phyloP scores from a whole-genome alignment of 768 basidiomycete species.

The Leucogyrophana mollusca region DNA sequence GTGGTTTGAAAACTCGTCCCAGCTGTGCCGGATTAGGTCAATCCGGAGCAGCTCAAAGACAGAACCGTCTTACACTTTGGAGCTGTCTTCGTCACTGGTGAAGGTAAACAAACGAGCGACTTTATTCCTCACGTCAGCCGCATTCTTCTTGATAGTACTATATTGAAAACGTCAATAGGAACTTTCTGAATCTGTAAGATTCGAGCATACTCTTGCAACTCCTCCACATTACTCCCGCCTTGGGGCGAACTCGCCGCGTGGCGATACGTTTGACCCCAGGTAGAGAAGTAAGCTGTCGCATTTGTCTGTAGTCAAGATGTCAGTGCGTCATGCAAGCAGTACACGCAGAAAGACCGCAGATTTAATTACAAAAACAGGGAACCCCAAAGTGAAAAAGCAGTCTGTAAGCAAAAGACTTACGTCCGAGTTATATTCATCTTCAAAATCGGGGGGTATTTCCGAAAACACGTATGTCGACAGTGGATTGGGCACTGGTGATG shows the following conservation, averaged over 20 bases:
- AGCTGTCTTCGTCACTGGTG: constrained; percentile 11
- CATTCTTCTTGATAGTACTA: constrained; percentile 17
- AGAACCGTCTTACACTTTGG: constrained; percentile 8
- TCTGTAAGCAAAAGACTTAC: constrained; percentile 5
- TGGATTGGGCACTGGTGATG: constrained; percentile 15
- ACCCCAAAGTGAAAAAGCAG: not conserved
- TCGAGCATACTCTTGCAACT: constrained; percentile 13
- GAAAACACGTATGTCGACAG: constrained; percentile 13
- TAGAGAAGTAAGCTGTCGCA: constrained; percentile 14
- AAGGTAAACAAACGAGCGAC: constrained; percentile 20
- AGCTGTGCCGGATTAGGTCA: constrained; percentile 12
- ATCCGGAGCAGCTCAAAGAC: not conserved
- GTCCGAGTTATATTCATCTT: constrained; percentile 1
- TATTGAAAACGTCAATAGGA: not conserved
- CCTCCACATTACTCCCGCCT: constrained; percentile 9
- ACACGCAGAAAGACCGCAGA: no score
- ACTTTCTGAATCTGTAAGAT: not conserved
- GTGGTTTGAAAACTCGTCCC: constrained; percentile 29
- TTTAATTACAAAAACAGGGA: no score
- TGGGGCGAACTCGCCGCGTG: constrained; percentile 13
- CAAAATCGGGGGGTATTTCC: constrained; percentile 19
- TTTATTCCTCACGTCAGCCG: constrained; percentile 9
- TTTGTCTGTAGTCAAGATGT: constrained; percentile 4
- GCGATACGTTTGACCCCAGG: constrained; percentile 19
- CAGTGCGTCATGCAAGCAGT: not conserved